Evolutionary conservation across 768 basidiomycete genomes (phyloP), one percentile per base, ranked within the genome.

Genomic region (Serpula lacrymans): DNA sequence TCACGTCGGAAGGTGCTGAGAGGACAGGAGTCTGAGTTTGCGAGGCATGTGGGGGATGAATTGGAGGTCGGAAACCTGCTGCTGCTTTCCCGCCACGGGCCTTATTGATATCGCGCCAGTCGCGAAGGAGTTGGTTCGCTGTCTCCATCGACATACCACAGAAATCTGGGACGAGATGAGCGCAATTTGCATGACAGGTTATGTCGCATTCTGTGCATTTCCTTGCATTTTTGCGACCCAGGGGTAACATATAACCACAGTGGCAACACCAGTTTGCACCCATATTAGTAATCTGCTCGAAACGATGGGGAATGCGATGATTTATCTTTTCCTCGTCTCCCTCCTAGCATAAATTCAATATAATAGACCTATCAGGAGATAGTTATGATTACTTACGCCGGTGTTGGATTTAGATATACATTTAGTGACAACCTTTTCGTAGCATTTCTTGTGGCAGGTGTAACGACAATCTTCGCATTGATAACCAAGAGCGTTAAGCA

Each of bases 101-200:
- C 52, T 74, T 76, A 62, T 97, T 94, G 69, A 96, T 96, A 56
- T 90, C 88, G 39, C 87, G 83, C 77, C 89, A 84, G 62, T 93
- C 86, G 37, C 84, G 80, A 37, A 99, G 76, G 14, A 99, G 74
- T 54, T 85, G 82, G 61, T 97, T 97, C 34, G 96, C 95, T 26
- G 90, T 95, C 65, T 97, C 95, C 95, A 98, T 98, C 26, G 93
- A 92, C 94, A 99, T 97, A 30, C 96, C 96, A 56, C 96, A 99
- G 65, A 99, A 98, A 65, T 99, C 95, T 43, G 96, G 96, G 28
- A 99, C 96, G 42, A 98, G 79, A 62, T 99, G 96, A 1, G 93
- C 89, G 66, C 96, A 99, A 49, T 92, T 88, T 14, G 91, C 92
- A 64, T 99, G 96, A 54, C 93, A 97, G 33, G 95, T 97, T 51